Base-by-base conservation (phyloP, 352 stramenopile genomes). In the Globisporangium emineosum region DNA sequence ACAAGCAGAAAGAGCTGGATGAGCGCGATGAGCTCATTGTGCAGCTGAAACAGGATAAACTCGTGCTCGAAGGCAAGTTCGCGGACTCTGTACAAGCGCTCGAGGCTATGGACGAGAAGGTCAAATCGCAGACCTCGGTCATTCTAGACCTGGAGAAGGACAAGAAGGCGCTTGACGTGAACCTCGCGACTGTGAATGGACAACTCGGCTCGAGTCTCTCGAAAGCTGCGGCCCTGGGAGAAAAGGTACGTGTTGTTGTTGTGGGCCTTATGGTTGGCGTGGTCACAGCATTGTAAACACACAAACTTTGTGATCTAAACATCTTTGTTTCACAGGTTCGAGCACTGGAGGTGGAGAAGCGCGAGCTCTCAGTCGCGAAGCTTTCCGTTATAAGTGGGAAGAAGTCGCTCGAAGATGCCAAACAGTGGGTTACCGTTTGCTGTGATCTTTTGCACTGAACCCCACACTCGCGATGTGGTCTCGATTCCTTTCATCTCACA, bases 21-120 rank as follows among this genome's bases (percentile, higher is more conserved):
- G 32, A 43, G 12, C 49, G 29, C 29, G 15, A 35, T 5, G 33
- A 47, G 30, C 10, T 50, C 33, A 35, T 66, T 5, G 62, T 35
- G 33, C 57, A 57, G 35, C 57, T 69, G 12, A 54, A 53, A 2
- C 15, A 62, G 19, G 55, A 62, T 3, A 62, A 61, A 7, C 3
- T 29, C 23, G 35, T 13, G 9, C 47, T 59, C 21, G 55, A 63
- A 6, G 29, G 5, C 4, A 42, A 51, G 23, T 23, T 62, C 40
- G 40, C 27, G 1, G 57, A 37, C 23, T 40, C 42, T 23, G 42
- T 35, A 33, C 23, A 30, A 10, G 27, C 27, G 45, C 55, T 68
- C 19, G 37, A 19, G 3, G 29, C 37, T 1, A 49, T 50, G 23
- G 42, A 62, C 17, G 27, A 62, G 3, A 62, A 7, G 35, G 2